Conservation (phyloP, 1,284 basidiomycete species). For the Cystobasidiaceae sp. region DNA sequence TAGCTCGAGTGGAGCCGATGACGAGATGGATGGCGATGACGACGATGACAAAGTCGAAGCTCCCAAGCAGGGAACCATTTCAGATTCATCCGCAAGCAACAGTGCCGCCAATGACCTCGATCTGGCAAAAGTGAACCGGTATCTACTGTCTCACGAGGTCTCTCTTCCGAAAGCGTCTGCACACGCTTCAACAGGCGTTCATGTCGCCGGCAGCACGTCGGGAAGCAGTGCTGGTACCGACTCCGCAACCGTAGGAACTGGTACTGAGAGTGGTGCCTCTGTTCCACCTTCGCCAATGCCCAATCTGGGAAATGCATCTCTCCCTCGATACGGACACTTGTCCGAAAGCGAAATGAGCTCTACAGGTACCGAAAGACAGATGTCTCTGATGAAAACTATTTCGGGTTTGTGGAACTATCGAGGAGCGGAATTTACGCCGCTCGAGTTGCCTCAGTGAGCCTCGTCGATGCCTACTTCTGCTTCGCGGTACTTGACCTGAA, state of each 20-base stretch:
- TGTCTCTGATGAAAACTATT: slow-evolving; percentile 75
- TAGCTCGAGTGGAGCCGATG: slow-evolving; percentile 28
- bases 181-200: neutral
- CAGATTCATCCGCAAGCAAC: neutral
- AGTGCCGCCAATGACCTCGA: neutral
- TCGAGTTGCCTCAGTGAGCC: slow-evolving; percentile 55
- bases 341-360: slow-evolving; percentile 35
- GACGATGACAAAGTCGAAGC: slow-evolving; percentile 24
- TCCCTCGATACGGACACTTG: slow-evolving; percentile 29
- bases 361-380: slow-evolving; percentile 53
- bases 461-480: neutral
- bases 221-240: slow-evolving; percentile 6
- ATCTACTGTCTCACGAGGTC: neutral
- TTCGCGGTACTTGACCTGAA: neutral
- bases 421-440: slow-evolving; percentile 53
- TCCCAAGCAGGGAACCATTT: neutral
- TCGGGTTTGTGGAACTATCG: slow-evolving; percentile 72
- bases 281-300: slow-evolving; percentile 36
- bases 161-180: neutral
- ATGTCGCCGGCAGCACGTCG: neutral
- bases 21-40: slow-evolving; percentile 32
- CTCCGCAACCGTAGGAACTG: neutral
- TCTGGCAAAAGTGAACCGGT: neutral
- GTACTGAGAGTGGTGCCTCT: slow-evolving; percentile 31
- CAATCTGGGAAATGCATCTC: slow-evolving; percentile 10